phyloP scores from a whole-genome alignment of 257 asterid genomes.

The Gentiana dahurica region DNA sequence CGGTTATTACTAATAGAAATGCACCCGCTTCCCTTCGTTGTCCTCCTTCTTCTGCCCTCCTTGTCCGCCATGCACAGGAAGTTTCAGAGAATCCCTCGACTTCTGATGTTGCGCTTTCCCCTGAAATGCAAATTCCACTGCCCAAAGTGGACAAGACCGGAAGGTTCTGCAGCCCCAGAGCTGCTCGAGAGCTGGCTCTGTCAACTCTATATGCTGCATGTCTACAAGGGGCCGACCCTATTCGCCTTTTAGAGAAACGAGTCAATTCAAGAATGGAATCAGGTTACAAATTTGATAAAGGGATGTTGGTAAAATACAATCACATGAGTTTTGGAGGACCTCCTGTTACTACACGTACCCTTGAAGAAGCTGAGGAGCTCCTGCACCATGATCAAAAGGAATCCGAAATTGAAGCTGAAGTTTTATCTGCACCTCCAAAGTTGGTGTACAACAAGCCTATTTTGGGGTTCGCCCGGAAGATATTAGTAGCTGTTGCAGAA shows the following conservation, averaged over 20 bases:
- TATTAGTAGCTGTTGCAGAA: conserved; percentile 80
- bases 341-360: conserved; percentile 49
- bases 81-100: conserved; percentile 8
- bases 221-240: conserved; percentile 89
- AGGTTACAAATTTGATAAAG: conserved; percentile 54
- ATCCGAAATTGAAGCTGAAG: conserved; percentile 71
- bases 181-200: conserved; percentile 92
- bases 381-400: conserved; percentile 44
- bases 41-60: conserved; percentile 12
- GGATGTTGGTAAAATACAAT: conserved; percentile 44
- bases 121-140: conserved; percentile 17
- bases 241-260: conserved; percentile 75
- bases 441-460: conserved; percentile 91
- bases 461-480: conserved; percentile 79
- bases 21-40: not conserved
- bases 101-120: conserved; percentile 6
- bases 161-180: conserved; percentile 82
- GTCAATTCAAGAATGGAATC: conserved; percentile 52
- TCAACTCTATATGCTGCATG: conserved; percentile 70
- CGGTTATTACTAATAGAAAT: no score
- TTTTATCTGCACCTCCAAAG: conserved; percentile 94
- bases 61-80: conserved; percentile 15
- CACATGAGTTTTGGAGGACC: conserved; percentile 98
- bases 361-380: conserved; percentile 68
- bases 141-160: conserved; percentile 87